Conservation (phyloP, 345 rosid species). For the Salix brachista region DNA sequence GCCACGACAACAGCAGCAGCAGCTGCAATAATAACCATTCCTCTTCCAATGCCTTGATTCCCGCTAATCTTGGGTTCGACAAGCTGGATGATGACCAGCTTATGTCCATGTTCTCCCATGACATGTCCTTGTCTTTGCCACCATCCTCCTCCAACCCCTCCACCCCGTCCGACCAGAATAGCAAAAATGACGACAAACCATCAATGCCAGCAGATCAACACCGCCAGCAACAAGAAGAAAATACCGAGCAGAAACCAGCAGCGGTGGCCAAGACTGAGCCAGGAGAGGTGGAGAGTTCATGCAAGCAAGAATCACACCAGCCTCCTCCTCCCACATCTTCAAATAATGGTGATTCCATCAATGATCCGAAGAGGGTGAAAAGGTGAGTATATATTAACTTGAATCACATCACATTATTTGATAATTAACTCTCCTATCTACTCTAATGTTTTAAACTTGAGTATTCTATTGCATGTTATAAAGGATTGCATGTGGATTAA, state of each 20-base stretch:
- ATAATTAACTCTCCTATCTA: background rate
- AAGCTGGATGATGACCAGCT: constrained; percentile 77
- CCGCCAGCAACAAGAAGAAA: constrained; percentile 12
- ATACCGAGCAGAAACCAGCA: constrained; percentile 4
- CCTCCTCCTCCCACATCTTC: constrained; percentile 22
- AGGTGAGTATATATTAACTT: constrained; percentile 36
- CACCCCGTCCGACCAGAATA: constrained; percentile 66
- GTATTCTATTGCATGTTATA: background rate
- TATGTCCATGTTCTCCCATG: constrained; percentile 73
- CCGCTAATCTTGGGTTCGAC: constrained; percentile 36
- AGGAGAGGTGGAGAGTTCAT: constrained; percentile 52
- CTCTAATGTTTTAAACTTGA: background rate
- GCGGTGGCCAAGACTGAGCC: constrained; percentile 30
- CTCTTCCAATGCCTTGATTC: constrained; percentile 2
- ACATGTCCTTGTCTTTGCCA: constrained; percentile 47
- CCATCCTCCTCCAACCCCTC: constrained; percentile 60
- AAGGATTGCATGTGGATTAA: background rate
- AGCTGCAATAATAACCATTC: background rate
- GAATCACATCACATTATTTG: too few species aligned
- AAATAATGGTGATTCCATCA: constrained; percentile 39
- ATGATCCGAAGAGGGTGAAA: constrained; percentile 85
- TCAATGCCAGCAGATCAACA: constrained; percentile 8
- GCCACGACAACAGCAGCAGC: background rate
- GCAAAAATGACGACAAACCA: constrained; percentile 53
- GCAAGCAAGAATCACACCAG: constrained; percentile 34